These are phyloP conservation scores for Wickerhamomyces subpelliculosus DNA, from an alignment of 805 yeast genomes.

Conservation along the genomic window DNA sequence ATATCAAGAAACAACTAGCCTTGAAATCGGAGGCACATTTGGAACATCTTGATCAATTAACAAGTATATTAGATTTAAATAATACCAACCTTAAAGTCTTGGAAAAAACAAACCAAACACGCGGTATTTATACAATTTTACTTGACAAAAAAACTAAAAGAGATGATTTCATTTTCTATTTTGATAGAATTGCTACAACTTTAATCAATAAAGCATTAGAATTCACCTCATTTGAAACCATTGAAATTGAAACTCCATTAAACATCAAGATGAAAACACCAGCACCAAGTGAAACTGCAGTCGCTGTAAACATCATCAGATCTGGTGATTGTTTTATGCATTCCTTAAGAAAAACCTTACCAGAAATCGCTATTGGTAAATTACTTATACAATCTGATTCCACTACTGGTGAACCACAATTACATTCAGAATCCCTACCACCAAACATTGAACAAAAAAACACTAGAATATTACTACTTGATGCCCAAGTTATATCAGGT, in stretches of 20 bases:
- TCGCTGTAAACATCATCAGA: conserved; percentile 75
- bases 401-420: conserved; percentile 87
- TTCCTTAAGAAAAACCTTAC: conserved; percentile 67
- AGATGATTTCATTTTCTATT: conserved; percentile 80
- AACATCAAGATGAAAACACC: conserved; percentile 23
- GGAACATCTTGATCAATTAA: conserved; percentile 47
- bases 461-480: conserved; percentile 58
- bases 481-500: conserved; percentile 86
- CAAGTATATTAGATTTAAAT: conserved; percentile 33
- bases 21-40: conserved; percentile 65
- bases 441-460: conserved; percentile 16
- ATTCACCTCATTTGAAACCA: conserved; percentile 31
- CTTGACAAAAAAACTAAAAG: conserved; percentile 47
- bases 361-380: conserved; percentile 77
- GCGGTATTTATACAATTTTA: conserved; percentile 66
- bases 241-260: conserved; percentile 36
- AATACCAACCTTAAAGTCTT: conserved; percentile 21
- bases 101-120: conserved; percentile 53
- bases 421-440: conserved; percentile 79
- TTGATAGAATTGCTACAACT: conserved; percentile 72
- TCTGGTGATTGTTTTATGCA: conserved; percentile 91
- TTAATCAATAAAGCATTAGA: conserved; percentile 67
- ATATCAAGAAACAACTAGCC: conserved; percentile 64
- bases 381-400: conserved; percentile 83
- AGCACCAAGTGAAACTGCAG: conserved; percentile 35